Conservation (phyloP, 164 flowering plant species). For the Berberis vulgaris region DNA sequence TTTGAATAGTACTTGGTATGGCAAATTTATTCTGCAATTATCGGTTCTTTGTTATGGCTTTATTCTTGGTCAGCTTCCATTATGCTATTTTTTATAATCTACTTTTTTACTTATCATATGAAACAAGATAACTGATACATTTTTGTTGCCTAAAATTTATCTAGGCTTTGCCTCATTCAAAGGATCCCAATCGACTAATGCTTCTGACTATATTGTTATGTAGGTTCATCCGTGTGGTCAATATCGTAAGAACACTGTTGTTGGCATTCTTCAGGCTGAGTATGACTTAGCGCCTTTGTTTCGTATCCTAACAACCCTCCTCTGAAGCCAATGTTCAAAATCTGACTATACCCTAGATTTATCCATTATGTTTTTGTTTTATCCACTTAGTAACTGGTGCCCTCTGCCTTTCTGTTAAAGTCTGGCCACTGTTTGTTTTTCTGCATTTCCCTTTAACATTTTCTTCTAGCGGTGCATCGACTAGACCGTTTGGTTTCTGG, state of each 20-base stretch:
- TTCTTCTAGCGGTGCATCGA: slow-evolving; percentile 69
- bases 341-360: too few species aligned
- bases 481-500: slow-evolving; percentile 96
- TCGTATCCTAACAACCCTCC: slow-evolving; percentile 59
- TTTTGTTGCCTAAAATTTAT: too few species aligned
- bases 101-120: too few species aligned
- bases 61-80: too few species aligned
- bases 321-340: too few species aligned
- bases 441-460: slow-evolving; percentile 26
- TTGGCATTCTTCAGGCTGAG: slow-evolving; percentile 93
- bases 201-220: slow-evolving; percentile 8
- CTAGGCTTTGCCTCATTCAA: not conserved
- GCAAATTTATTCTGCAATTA: too few species aligned
- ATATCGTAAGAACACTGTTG: slow-evolving; percentile 93
- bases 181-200: not conserved
- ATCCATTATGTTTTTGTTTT: too few species aligned
- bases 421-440: not conserved
- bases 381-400: not conserved
- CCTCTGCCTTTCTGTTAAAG: not conserved
- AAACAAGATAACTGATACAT: too few species aligned
- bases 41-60: too few species aligned
- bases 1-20: too few species aligned
- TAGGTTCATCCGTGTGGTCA: slow-evolving; percentile 99
- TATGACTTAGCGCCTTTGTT: slow-evolving; percentile 78
- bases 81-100: too few species aligned